phyloP scores from a whole-genome alignment of 2,329 filamentous ascomycete species.

The Talaromyces sp. region DNA sequence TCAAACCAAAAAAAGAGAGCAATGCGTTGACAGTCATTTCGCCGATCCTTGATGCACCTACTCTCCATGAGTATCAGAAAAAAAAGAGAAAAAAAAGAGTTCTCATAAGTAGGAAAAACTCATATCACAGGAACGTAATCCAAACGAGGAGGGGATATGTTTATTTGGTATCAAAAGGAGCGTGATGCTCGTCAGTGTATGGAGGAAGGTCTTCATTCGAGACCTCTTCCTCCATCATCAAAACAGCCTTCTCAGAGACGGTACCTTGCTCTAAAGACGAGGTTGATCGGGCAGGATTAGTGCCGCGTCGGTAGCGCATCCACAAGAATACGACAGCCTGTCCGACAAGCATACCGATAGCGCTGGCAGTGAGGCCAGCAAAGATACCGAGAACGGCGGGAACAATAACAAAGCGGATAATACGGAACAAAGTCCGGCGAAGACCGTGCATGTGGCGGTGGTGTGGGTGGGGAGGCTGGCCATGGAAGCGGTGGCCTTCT shows the following conservation, averaged over 20 bases:
- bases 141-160: neutral
- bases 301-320: constrained; percentile 35
- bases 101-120: neutral
- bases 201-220: constrained; percentile 33
- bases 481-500: constrained; percentile 15
- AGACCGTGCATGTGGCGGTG: constrained; percentile 32
- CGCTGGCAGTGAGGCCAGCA: constrained; percentile 42
- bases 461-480: constrained; percentile 25
- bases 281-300: constrained; percentile 21
- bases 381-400: constrained; percentile 44
- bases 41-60: constrained; percentile 14
- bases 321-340: constrained; percentile 44
- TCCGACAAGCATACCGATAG: constrained; percentile 45
- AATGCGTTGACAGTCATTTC: constrained; percentile 10
- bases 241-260: constrained; percentile 39
- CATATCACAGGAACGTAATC: neutral
- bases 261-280: constrained; percentile 32
- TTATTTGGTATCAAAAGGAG: constrained; percentile 31
- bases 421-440: constrained; percentile 35
- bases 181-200: constrained; percentile 32
- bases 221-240: constrained; percentile 30
- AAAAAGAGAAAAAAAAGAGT: neutral
- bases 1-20: neutral
- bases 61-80: constrained; percentile 8
- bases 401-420: constrained; percentile 42